These are phyloP conservation scores for Claviceps capensis DNA, from an alignment of 2,329 filamentous ascomycete genomes.

Conservation along the genomic window DNA sequence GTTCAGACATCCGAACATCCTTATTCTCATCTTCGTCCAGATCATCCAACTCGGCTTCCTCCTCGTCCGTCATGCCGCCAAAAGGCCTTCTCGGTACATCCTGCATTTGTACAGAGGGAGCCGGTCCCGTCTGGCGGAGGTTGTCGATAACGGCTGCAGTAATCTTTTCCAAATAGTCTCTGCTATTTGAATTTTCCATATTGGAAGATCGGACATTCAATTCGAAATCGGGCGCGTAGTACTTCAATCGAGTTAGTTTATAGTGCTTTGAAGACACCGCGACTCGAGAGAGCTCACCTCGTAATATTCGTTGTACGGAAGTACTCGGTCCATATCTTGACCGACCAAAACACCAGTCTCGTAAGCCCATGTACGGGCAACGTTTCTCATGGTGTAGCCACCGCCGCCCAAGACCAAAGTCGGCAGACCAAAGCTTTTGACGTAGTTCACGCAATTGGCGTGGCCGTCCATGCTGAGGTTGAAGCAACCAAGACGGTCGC, in stretches of 20 bases:
- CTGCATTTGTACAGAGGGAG: slow-evolving; percentile 84
- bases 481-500: slow-evolving; percentile 89
- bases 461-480: slow-evolving; percentile 96
- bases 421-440: slow-evolving; percentile 73
- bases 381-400: slow-evolving; percentile 94
- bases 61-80: slow-evolving; percentile 50
- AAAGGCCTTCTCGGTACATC: slow-evolving; percentile 53
- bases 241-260: slow-evolving; percentile 36
- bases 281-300: slow-evolving; percentile 32
- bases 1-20: slow-evolving; percentile 69
- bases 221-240: slow-evolving; percentile 83
- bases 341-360: slow-evolving; percentile 86
- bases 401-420: slow-evolving; percentile 90
- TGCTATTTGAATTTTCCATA: slow-evolving; percentile 82
- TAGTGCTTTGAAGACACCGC: no score
- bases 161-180: slow-evolving; percentile 69
- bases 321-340: slow-evolving; percentile 63
- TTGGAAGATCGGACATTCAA: slow-evolving; percentile 81
- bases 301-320: slow-evolving; percentile 96
- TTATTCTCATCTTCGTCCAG: slow-evolving; percentile 77
- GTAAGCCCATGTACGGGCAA: slow-evolving; percentile 92
- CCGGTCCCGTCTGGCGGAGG: slow-evolving; percentile 69
- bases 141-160: slow-evolving; percentile 75
- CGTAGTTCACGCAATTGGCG: slow-evolving; percentile 83
- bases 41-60: slow-evolving; percentile 51